These are phyloP conservation scores for Auricularia cornea DNA, from an alignment of 768 basidiomycete genomes.

Conservation along the genomic window DNA sequence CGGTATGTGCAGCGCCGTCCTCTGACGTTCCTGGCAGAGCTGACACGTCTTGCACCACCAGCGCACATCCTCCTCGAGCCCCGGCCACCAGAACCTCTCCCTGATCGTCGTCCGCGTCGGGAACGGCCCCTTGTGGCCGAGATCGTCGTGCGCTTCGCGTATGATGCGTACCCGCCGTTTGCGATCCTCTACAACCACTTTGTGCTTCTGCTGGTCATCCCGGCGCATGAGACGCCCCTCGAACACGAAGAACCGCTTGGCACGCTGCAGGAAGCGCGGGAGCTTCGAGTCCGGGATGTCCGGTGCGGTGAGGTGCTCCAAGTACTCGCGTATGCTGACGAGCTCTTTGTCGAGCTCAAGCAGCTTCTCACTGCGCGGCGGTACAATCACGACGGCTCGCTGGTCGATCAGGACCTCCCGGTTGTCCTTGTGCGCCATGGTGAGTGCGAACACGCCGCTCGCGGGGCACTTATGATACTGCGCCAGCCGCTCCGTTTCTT, in stretches of 20 bases:
- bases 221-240: constrained; percentile 10
- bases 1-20: constrained; percentile 13
- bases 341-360: neutral
- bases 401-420: neutral
- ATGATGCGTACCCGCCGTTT: constrained; percentile 4
- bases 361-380: neutral
- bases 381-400: neutral
- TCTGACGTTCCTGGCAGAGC: constrained; percentile 22
- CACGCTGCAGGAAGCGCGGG: neutral
- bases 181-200: constrained; percentile 7
- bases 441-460: neutral
- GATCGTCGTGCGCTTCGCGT: neutral
- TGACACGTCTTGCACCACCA: constrained; percentile 27
- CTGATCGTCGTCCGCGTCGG: constrained; percentile 3
- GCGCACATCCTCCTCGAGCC: constrained; percentile 18
- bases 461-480: neutral
- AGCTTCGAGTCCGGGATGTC: constrained; percentile 4
- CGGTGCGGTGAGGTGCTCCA: constrained; percentile 2
- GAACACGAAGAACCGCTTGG: constrained; percentile 2
- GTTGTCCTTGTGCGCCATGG: neutral
- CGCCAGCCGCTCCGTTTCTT: too few species aligned
- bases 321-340: constrained; percentile 13
- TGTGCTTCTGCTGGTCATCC: constrained; percentile 8
- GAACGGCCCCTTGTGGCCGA: constrained; percentile 2
- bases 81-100: constrained; percentile 24